Evolutionary conservation across 1,284 basidiomycete species (phyloP).

Genomic region (Exobasidium rhododendri): DNA sequence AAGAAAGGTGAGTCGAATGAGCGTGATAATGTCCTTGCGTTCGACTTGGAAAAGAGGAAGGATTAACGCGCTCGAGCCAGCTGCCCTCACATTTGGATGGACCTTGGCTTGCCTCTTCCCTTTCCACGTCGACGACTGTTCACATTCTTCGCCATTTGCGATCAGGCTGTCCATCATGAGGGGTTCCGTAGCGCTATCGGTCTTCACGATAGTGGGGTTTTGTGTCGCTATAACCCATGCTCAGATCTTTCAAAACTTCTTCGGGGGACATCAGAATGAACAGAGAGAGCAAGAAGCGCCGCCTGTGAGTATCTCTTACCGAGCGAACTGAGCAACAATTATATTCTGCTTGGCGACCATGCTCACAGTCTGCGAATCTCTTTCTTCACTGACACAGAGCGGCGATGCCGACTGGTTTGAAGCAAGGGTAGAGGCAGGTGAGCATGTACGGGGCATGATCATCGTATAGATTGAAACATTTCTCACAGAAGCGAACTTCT

Average conservation of each 20-base stretch:
- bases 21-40: too few species aligned
- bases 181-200: not conserved
- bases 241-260: constrained; percentile 45
- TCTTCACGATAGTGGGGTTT: not conserved
- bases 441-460: not conserved
- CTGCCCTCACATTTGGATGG: not conserved
- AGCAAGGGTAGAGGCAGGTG: constrained; percentile 33
- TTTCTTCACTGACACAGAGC: constrained; percentile 19
- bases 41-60: too few species aligned
- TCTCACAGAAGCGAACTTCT: too few species aligned
- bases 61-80: constrained; percentile 8
- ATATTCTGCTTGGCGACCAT: not conserved
- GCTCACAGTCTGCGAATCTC: not conserved
- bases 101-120: not conserved
- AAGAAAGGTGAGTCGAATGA: too few species aligned
- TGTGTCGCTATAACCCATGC: constrained; percentile 6
- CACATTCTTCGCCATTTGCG: not conserved
- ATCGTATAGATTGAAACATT: not conserved
- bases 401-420: constrained; percentile 45
- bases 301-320: constrained; percentile 42
- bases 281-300: constrained; percentile 37
- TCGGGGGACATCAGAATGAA: constrained; percentile 23
- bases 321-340: not conserved
- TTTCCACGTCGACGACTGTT: not conserved
- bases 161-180: not conserved